A percentile compares a stretch with the other conserved stretches of the same genome.
These are phyloP conservation scores for Jackrogersella multiformis DNA, from an alignment of 495 filamentous ascomycete species.

Conservation along the genomic window DNA sequence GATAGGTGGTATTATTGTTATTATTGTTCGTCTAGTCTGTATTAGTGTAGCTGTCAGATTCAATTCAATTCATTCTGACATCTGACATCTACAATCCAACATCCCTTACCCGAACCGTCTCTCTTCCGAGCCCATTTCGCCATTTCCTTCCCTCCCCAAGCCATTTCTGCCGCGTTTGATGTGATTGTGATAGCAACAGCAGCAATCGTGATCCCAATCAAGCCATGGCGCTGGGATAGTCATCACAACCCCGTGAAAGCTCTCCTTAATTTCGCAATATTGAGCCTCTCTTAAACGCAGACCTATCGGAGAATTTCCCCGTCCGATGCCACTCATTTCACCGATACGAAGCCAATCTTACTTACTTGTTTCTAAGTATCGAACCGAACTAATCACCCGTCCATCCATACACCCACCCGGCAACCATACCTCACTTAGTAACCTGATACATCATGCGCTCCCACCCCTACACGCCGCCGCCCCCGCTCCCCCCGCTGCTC, in stretches of 20 bases:
- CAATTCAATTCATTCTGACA: not conserved
- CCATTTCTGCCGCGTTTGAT: not conserved
- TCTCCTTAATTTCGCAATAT: constrained; percentile 1
- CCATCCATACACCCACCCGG: not conserved
- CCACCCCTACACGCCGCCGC: constrained; percentile 47
- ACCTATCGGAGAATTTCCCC: constrained; percentile 5
- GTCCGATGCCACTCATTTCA: constrained; percentile 4
- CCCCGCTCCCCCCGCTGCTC: constrained; percentile 52
- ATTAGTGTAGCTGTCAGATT: not conserved
- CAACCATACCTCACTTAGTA: too few relatives aligned
- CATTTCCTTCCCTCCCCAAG: not conserved
- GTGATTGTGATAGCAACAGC: not conserved
- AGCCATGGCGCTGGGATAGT: not conserved
- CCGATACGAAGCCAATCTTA: not conserved
- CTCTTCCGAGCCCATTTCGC: not conserved
- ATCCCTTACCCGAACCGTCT: not conserved
- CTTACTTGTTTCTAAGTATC: not conserved
- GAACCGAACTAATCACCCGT: not conserved
- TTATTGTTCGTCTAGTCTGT: too few relatives aligned
- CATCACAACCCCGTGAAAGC: not conserved
- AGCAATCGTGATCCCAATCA: not conserved
- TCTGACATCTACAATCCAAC: not conserved
- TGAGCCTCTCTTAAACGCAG: not conserved
- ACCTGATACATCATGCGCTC: too few relatives aligned
- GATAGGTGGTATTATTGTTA: too few relatives aligned